Conservation (phyloP, 2,329 filamentous ascomycete species). For the Botrytis elliptica region DNA sequence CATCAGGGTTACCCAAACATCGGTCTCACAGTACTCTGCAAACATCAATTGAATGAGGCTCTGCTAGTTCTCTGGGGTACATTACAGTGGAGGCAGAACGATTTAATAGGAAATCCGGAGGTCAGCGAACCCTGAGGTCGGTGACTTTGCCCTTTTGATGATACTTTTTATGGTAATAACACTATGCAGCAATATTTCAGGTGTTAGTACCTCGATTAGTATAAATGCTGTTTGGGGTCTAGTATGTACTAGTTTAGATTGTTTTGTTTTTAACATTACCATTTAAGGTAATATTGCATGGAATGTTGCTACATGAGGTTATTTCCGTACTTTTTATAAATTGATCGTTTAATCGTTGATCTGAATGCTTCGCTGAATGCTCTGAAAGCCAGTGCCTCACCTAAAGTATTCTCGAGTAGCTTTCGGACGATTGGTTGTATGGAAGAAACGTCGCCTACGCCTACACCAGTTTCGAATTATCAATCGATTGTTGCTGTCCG, state of each 20-base stretch:
- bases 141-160: rapidly evolving
- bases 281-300: no score
- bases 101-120: not conserved
- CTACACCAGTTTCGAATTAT: not conserved
- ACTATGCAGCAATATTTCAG: no score
- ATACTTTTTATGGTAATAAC: not conserved
- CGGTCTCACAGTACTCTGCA: not conserved
- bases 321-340: not conserved
- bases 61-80: rapidly evolving
- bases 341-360: not conserved
- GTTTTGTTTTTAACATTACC: no score
- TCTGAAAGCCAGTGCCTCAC: not conserved
- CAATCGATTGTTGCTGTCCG: rapidly evolving
- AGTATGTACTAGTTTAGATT: no score
- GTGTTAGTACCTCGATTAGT: no score
- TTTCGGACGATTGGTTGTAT: not conserved
- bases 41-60: not conserved
- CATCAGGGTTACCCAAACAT: not conserved
- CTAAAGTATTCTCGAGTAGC: not conserved
- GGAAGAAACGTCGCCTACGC: not conserved
- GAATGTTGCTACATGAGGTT: no score
- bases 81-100: rapidly evolving
- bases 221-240: no score
- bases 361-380: not conserved
- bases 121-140: not conserved